A percentile compares a stretch with the other conserved stretches of the same genome.
These are phyloP conservation scores for Taphrina flavorubra DNA, from an alignment of 1,139 yeast species.

Conservation along the genomic window DNA sequence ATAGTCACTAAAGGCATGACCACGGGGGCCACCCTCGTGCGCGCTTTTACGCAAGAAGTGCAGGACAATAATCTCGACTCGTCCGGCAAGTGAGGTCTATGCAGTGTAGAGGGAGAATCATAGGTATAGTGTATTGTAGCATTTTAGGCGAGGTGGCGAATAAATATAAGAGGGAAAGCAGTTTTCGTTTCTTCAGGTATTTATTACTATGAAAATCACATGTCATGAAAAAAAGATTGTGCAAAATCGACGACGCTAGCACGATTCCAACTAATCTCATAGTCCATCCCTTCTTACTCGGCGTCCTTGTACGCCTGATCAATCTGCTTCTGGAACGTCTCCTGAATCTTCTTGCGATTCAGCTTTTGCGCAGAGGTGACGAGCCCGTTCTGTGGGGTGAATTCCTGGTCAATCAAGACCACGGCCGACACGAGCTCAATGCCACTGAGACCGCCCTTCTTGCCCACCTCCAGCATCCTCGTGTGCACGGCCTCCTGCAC, in stretches of 20 bases:
- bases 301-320: slow-evolving; percentile 48
- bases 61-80: background rate
- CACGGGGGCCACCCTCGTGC: slow-evolving; percentile 43
- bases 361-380: slow-evolving; percentile 96
- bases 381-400: slow-evolving; percentile 96
- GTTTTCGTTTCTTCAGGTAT: too few relatives aligned
- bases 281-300: slow-evolving; percentile 44
- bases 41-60: background rate
- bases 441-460: slow-evolving; percentile 77
- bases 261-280: background rate
- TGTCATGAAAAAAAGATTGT: too few relatives aligned
- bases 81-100: background rate
- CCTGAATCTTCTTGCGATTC: slow-evolving; percentile 89
- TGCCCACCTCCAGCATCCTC: slow-evolving; percentile 74
- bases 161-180: too few relatives aligned
- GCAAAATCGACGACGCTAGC: background rate
- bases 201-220: too few relatives aligned
- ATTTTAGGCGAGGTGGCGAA: too few relatives aligned
- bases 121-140: too few relatives aligned
- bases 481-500: slow-evolving; percentile 63
- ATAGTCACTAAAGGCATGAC: slow-evolving; percentile 46
- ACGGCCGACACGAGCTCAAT: slow-evolving; percentile 84
- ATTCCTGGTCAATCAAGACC: slow-evolving; percentile 83
- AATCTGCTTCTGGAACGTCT: slow-evolving; percentile 53
- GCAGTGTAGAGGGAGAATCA: background rate